A percentile compares a stretch with the other conserved stretches of the same genome.
These are phyloP conservation scores for Fallopia convolvulus DNA, from an alignment of 148 eudicot genomes.

Conservation along the genomic window DNA sequence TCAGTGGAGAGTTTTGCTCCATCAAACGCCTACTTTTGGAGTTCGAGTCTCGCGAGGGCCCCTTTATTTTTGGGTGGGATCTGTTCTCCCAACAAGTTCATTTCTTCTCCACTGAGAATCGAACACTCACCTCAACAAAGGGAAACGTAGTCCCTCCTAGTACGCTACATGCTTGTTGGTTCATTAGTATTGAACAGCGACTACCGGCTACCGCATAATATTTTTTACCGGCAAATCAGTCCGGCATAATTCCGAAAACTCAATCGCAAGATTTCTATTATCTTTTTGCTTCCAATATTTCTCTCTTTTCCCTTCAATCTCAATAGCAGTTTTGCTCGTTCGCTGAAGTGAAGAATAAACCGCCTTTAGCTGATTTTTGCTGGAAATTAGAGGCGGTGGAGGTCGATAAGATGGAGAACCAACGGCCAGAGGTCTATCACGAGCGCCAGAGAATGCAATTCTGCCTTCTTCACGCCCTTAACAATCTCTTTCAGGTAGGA, in stretches of 20 bases:
- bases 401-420: slow-evolving; percentile 17
- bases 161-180: too few species aligned
- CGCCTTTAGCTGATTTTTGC: not conserved
- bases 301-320: not conserved
- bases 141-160: too few species aligned
- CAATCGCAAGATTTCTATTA: not conserved
- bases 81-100: too few species aligned
- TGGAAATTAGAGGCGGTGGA: slow-evolving; percentile 16
- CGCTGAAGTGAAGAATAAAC: not conserved
- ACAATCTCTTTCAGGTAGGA: slow-evolving; percentile 89
- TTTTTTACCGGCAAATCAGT: not conserved
- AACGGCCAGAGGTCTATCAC: slow-evolving; percentile 40
- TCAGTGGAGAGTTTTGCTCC: too few species aligned
- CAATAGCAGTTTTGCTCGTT: not conserved
- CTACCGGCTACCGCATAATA: too few species aligned
- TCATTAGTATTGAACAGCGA: too few species aligned
- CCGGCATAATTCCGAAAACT: not conserved
- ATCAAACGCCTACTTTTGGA: too few species aligned
- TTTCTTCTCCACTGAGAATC: too few species aligned
- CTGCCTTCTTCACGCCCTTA: slow-evolving; percentile 86
- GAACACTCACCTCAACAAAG: too few species aligned
- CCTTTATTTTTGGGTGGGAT: too few species aligned
- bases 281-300: not conserved
- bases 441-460: slow-evolving; percentile 81
- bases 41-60: too few species aligned